A percentile compares a stretch with the other conserved stretches of the same genome.
These are phyloP conservation scores for Reticulomyxa filosa DNA, from an alignment of 78 protist species.

Conservation along the genomic window DNA sequence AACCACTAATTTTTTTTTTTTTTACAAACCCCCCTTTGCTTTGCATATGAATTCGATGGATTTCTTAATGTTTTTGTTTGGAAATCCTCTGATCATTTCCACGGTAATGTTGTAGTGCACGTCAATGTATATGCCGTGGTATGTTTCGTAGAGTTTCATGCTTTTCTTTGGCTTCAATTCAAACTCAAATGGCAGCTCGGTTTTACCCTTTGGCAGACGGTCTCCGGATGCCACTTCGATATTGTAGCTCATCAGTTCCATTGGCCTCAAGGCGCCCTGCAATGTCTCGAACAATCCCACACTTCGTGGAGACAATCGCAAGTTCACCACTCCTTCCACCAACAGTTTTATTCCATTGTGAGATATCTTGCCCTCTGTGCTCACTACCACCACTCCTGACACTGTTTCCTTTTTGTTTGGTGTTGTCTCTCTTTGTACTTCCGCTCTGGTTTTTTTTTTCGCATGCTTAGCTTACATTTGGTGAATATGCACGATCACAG, in stretches of 20 bases:
- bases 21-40: too few species aligned
- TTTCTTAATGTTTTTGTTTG: background rate
- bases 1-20: too few species aligned
- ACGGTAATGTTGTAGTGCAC: conserved; percentile 3
- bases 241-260: background rate
- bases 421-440: too few species aligned
- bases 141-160: conserved; percentile 4
- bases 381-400: too few species aligned
- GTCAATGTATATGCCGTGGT: conserved; percentile 14
- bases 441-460: too few species aligned
- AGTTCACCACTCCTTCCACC: too few species aligned
- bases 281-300: background rate
- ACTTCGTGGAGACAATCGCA: too few species aligned
- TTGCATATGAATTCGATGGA: background rate
- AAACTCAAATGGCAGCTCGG: conserved; percentile 9
- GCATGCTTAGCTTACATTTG: too few species aligned
- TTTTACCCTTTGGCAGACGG: background rate
- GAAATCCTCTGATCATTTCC: background rate
- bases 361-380: too few species aligned
- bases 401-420: too few species aligned
- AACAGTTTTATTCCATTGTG: too few species aligned
- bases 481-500: too few species aligned
- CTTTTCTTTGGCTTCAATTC: background rate
- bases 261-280: background rate
- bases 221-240: background rate